A percentile compares a stretch with the other conserved stretches of the same genome.
These are phyloP conservation scores for Mycena amicta DNA, from an alignment of 768 basidiomycete species.

Conservation along the genomic window DNA sequence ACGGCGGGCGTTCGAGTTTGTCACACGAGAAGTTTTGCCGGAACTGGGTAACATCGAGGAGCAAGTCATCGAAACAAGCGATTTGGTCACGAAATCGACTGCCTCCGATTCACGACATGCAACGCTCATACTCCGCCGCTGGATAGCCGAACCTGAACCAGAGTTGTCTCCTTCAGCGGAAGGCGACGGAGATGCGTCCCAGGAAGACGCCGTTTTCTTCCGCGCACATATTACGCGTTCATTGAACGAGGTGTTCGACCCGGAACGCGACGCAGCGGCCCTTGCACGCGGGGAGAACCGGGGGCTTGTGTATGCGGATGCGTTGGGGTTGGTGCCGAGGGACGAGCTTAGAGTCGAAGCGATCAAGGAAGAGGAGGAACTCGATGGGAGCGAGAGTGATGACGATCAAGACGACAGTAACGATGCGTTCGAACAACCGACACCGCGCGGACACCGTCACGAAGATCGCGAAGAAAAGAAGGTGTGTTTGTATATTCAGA, in stretches of 20 bases:
- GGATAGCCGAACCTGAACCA: slow-evolving; percentile 17
- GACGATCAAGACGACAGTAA: slow-evolving; percentile 39
- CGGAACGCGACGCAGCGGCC: slow-evolving; percentile 86
- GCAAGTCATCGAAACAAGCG: not conserved
- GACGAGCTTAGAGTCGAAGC: slow-evolving; percentile 23
- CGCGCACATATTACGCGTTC: slow-evolving; percentile 91
- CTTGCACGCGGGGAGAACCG: slow-evolving; percentile 70
- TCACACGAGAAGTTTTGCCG: slow-evolving; percentile 61
- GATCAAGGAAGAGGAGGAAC: slow-evolving; percentile 21
- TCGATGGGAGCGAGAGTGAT: slow-evolving; percentile 36
- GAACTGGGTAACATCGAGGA: slow-evolving; percentile 33
- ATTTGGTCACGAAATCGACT: not conserved
- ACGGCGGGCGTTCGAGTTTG: slow-evolving; percentile 84
- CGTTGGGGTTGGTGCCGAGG: slow-evolving; percentile 70
- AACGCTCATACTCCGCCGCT: slow-evolving; percentile 24
- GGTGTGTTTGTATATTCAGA: too few relatives aligned
- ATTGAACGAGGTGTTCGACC: slow-evolving; percentile 91
- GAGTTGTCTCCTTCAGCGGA: slow-evolving; percentile 10
- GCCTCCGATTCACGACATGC: not conserved
- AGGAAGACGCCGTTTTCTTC: slow-evolving; percentile 90
- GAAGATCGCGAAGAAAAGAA: slow-evolving; percentile 93
- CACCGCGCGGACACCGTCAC: slow-evolving; percentile 84
- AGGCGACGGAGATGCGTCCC: slow-evolving; percentile 35
- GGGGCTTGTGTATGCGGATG: slow-evolving; percentile 83
- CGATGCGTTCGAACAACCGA: slow-evolving; percentile 51